These are phyloP conservation scores for Trichoderma aggressivum DNA, from an alignment of 2,329 filamentous ascomycete species.

Conservation along the genomic window DNA sequence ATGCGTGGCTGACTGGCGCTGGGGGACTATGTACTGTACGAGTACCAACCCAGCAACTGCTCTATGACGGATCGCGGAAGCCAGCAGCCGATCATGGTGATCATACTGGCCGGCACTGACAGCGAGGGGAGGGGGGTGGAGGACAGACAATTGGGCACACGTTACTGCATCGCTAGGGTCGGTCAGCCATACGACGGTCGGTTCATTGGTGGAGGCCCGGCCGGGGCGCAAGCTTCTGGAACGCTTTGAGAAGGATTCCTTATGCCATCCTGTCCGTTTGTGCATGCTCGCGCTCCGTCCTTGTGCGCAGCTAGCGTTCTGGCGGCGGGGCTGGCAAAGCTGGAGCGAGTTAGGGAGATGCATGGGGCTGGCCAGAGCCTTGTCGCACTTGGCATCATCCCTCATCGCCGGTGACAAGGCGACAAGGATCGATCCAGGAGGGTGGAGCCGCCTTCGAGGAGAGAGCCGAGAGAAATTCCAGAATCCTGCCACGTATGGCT, in stretches of 20 bases:
- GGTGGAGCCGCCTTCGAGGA: conserved; percentile 10
- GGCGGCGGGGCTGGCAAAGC: conserved; percentile 6
- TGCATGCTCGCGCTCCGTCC: conserved; percentile 2
- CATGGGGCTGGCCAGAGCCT: conserved; percentile 9
- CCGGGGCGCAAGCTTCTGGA: conserved; percentile 14
- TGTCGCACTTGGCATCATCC: neutral
- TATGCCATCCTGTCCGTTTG: neutral
- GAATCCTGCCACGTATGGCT: conserved; percentile 35
- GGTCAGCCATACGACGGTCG: neutral
- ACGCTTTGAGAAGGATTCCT: conserved; percentile 17
- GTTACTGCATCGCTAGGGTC: neutral
- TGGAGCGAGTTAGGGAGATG: conserved; percentile 16
- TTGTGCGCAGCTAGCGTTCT: neutral
- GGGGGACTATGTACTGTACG: too few species aligned
- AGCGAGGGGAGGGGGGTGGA: conserved; percentile 11
- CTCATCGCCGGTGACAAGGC: neutral
- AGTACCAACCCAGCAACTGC: neutral
- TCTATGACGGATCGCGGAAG: conserved; percentile 18
- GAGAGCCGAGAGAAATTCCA: conserved; percentile 30
- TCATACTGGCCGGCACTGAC: conserved; percentile 14
- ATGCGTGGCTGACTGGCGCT: neutral
- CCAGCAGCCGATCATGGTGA: conserved; percentile 20
- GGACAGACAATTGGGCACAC: neutral
- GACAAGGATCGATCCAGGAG: conserved; percentile 11
- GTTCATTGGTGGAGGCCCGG: neutral